Percentiles rank a stretch among this genome's conserved stretches.
phyloP scores from a whole-genome alignment of 371 early-diverging fungal genomes.

The Actinomortierella ambigua region DNA sequence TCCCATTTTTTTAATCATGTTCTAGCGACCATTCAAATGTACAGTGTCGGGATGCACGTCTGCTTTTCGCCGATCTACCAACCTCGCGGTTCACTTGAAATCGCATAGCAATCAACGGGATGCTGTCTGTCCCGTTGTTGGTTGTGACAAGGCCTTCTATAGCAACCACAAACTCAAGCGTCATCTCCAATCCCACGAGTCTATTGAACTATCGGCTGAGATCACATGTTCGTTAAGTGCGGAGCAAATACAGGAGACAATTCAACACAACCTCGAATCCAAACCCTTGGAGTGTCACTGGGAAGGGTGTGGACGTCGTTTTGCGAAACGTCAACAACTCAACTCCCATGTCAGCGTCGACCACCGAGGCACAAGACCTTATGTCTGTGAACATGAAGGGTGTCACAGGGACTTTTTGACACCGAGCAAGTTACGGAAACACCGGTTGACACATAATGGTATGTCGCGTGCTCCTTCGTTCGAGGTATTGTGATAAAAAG shows the following conservation, averaged over 20 bases:
- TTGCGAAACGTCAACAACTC: conserved; percentile 60
- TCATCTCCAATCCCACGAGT: conserved; percentile 61
- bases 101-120: conserved; percentile 51
- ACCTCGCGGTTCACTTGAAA: conserved; percentile 15
- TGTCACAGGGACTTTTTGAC: conserved; percentile 58
- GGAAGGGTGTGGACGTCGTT: conserved; percentile 58
- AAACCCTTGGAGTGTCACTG: conserved; percentile 51
- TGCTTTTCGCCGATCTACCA: conserved; percentile 17
- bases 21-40: conserved; percentile 34
- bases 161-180: conserved; percentile 60
- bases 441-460: conserved; percentile 59
- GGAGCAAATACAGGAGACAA: conserved; percentile 43
- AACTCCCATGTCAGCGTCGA: conserved; percentile 53
- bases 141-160: conserved; percentile 62
- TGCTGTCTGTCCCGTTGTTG: conserved; percentile 55
- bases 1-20: not conserved
- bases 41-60: conserved; percentile 18
- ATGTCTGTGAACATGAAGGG: conserved; percentile 49
- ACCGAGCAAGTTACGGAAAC: conserved; percentile 59
- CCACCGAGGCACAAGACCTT: conserved; percentile 53
- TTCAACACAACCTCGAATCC: conserved; percentile 14
- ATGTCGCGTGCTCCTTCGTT: conserved; percentile 10
- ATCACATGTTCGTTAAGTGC: conserved; percentile 15
- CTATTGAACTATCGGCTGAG: conserved; percentile 51
- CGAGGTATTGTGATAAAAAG: not conserved